Conservation (phyloP, 208 protist genomes). For the Leptomonas pyrrhocoris region DNA sequence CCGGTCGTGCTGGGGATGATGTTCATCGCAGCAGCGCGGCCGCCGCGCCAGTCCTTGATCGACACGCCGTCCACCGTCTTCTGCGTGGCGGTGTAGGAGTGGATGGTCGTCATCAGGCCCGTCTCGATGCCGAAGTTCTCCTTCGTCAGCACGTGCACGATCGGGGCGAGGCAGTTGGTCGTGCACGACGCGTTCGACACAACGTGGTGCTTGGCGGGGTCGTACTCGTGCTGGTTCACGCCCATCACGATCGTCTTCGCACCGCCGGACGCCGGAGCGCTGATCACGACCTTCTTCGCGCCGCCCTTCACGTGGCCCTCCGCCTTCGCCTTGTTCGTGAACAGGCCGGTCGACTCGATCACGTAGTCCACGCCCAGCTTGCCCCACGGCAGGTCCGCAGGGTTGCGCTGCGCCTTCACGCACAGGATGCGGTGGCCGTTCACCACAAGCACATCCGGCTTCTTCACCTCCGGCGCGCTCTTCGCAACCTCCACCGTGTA, state of each 20-base stretch:
- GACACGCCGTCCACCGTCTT: slow-evolving; percentile 98
- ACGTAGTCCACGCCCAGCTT: slow-evolving; percentile 95
- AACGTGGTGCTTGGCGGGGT: slow-evolving; percentile 77
- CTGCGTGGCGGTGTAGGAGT: slow-evolving; percentile 99
- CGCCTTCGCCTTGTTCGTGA: slow-evolving; percentile 92
- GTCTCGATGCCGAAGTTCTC: slow-evolving; percentile 97
- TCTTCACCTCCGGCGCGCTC: slow-evolving; percentile 64
- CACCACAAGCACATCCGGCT: slow-evolving; percentile 81
- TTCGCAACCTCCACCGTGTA: slow-evolving; percentile 76
- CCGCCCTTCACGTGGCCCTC: slow-evolving; percentile 94
- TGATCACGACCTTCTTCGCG: slow-evolving; percentile 99
- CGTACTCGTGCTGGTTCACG: slow-evolving; percentile 97
- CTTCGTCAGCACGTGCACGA: slow-evolving; percentile 97
- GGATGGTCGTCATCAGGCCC: slow-evolving; percentile 99
- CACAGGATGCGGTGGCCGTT: slow-evolving; percentile 81
- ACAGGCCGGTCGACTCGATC: slow-evolving; percentile 99
- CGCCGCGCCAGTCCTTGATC: slow-evolving; percentile 98
- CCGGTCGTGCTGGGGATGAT: slow-evolving; percentile 99
- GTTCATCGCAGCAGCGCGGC: slow-evolving; percentile 95
- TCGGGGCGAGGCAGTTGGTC: slow-evolving; percentile 99
- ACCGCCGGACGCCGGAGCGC: slow-evolving; percentile 96
- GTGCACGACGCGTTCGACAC: slow-evolving; percentile 99
- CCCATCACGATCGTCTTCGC: slow-evolving; percentile 99
- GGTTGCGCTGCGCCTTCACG: slow-evolving; percentile 87
- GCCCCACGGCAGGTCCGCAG: slow-evolving; percentile 95